Evolutionary conservation across 495 filamentous ascomycete species (phyloP).

Genomic region (Beverwykella pulmonaria): DNA sequence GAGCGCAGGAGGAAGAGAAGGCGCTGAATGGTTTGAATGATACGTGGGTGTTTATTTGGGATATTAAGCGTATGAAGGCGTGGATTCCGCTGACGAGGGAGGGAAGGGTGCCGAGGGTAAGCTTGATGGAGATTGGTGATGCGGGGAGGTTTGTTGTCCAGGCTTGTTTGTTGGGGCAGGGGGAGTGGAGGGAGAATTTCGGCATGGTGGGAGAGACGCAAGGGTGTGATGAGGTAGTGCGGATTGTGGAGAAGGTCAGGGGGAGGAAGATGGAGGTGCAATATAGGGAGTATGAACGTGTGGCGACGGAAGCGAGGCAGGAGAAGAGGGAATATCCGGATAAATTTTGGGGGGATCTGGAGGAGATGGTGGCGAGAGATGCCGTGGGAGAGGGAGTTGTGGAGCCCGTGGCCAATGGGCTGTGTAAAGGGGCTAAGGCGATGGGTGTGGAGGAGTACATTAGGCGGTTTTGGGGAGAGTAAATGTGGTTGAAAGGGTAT

Average conservation of each 20-base stretch:
- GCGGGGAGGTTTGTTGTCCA: constrained; percentile 40
- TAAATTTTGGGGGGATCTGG: constrained; percentile 20
- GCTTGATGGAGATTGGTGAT: constrained; percentile 43
- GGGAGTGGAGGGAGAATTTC: constrained; percentile 42
- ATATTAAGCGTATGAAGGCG: constrained; percentile 36
- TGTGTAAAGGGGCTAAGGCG: constrained; percentile 13
- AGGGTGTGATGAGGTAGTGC: constrained; percentile 35
- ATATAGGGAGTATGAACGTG: constrained; percentile 21
- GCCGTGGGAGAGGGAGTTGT: constrained; percentile 18
- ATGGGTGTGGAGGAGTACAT: constrained; percentile 19
- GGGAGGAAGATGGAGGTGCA: constrained; percentile 41
- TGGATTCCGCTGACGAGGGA: constrained; percentile 41
- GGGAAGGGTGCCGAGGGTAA: constrained; percentile 33
- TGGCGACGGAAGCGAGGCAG: constrained; percentile 29
- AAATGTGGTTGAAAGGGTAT: no score
- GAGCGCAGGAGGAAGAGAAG: constrained; percentile 27
- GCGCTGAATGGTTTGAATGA: constrained; percentile 39
- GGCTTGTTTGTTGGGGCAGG: constrained; percentile 37
- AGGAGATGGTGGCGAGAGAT: constrained; percentile 9
- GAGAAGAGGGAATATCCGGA: constrained; percentile 9
- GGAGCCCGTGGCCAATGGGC: constrained; percentile 12
- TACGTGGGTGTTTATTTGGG: constrained; percentile 34
- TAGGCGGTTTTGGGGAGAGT: constrained; percentile 15
- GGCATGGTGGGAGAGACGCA: constrained; percentile 45
- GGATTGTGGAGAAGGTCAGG: constrained; percentile 35